phyloP scores from a whole-genome alignment of 1,284 basidiomycete genomes.

The Ustilago lituana region DNA sequence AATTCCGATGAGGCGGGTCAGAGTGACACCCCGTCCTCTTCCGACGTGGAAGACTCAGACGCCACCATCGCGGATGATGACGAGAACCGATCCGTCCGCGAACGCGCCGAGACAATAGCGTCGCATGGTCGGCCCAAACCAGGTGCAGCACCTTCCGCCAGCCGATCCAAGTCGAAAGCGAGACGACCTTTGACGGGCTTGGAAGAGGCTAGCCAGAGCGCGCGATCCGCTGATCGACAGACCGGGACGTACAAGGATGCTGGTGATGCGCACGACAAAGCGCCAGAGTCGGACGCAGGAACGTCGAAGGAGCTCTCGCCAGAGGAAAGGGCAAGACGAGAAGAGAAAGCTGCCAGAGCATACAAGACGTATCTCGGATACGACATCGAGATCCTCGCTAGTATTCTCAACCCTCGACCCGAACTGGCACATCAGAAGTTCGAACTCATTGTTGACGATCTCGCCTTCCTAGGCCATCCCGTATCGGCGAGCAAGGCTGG shows the following conservation, averaged over 20 bases:
- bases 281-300: slow-evolving; percentile 37
- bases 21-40: slow-evolving; percentile 43
- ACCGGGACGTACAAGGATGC: slow-evolving; percentile 18
- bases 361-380: slow-evolving; percentile 79
- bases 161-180: slow-evolving; percentile 29
- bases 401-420: slow-evolving; percentile 79
- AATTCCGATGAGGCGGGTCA: slow-evolving; percentile 19
- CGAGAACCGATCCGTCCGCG: slow-evolving; percentile 22
- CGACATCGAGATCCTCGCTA: slow-evolving; percentile 81
- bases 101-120: slow-evolving; percentile 25
- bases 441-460: slow-evolving; percentile 87
- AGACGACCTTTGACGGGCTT: slow-evolving; percentile 17
- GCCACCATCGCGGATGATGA: slow-evolving; percentile 39
- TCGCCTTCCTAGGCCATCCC: slow-evolving; percentile 95
- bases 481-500: slow-evolving; percentile 75
- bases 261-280: slow-evolving; percentile 17
- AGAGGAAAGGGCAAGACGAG: slow-evolving; percentile 35
- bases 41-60: slow-evolving; percentile 48
- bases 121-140: slow-evolving; percentile 28
- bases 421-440: slow-evolving; percentile 93
- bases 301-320: slow-evolving; percentile 44
- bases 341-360: slow-evolving; percentile 37
- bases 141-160: slow-evolving; percentile 8
- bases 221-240: slow-evolving; percentile 27
- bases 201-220: slow-evolving; percentile 30